These are phyloP conservation scores for Ogataea philodendri DNA, from an alignment of 805 yeast species.

Conservation along the genomic window DNA sequence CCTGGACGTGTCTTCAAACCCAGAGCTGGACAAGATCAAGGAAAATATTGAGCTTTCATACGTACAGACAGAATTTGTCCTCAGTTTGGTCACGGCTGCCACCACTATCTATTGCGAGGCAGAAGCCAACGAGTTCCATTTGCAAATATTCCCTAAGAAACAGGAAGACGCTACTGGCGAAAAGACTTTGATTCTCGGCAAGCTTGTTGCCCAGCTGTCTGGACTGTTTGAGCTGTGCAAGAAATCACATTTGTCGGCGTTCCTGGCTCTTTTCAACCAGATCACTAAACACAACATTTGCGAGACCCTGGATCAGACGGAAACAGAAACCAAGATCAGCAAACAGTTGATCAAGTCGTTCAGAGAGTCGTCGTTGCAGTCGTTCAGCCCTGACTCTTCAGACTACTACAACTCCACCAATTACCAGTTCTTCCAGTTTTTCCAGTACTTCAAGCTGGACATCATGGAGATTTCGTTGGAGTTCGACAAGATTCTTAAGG, in stretches of 20 bases:
- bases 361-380: conserved; percentile 21
- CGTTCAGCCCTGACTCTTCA: conserved; percentile 7
- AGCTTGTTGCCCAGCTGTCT: conserved; percentile 17
- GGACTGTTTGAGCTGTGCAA: conserved; percentile 22
- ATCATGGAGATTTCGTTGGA: conserved; percentile 19
- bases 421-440: conserved; percentile 20
- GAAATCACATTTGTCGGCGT: conserved; percentile 10
- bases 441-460: conserved; percentile 16
- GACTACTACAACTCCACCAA: conserved; percentile 24
- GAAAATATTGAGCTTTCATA: conserved; percentile 23
- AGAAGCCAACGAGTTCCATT: conserved; percentile 18
- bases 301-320: conserved; percentile 18
- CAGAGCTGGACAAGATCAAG: conserved; percentile 31
- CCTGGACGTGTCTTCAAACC: conserved; percentile 43
- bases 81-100: conserved; percentile 44
- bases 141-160: conserved; percentile 20
- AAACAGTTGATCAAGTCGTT: conserved; percentile 20
- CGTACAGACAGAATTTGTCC: conserved; percentile 33
- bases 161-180: conserved; percentile 16
- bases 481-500: conserved; percentile 22
- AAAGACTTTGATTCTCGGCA: conserved; percentile 18
- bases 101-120: conserved; percentile 32
- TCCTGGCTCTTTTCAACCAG: conserved; percentile 15
- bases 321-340: conserved; percentile 10
- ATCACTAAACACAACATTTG: conserved; percentile 19